Base-by-base conservation (phyloP, 192 early-diverging fungal species). In the Geranomyces variabilis region DNA sequence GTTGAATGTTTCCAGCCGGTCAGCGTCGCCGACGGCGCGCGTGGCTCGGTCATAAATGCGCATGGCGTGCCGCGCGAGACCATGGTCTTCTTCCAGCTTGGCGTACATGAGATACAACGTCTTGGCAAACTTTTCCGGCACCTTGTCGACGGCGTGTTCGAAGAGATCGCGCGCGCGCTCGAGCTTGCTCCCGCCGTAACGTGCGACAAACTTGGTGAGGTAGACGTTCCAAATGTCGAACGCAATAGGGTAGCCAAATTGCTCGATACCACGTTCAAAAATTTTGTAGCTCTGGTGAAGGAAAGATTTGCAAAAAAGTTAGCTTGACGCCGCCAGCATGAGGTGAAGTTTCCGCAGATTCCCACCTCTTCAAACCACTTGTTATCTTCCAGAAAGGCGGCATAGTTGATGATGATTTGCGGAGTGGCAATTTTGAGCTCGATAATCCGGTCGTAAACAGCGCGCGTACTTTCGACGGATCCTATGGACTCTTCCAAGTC, bases 151-250 rank as follows among this genome's bases (percentile, higher is more conserved):
- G 19, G 97, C 94, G 77, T 96, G 91, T 81, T 99, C 97, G 68
- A 95, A 97, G 57, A 99, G 81, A 75, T 98, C 97, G 69, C 97
- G 87, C 0, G 94, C 79, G 21, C 97, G 88, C 80, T 99, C 97
- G 3, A 97, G 73, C 73, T 95, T 92, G 1, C 85, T 70, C 31
- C 90, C 93, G n/a, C 87, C 91, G 77, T 94, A 96, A 34, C 96
- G 92, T 17, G 75, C 74, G 26, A 94, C 80, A 67, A 98, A 98
- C 70, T 91, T 90, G 15, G 84, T 80, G 55, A 99, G 80, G 81
- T 99, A 99, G 22, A 96, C 80, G 77, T 92, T 96, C 97, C 97
- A 99, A 46, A 99, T 83, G 69, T 99, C 97, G 75, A 95, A 92
- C 0, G 97, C 95, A 63, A 97, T 92, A 0, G 97, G 96, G 74